Evolutionary conservation across 768 basidiomycete species (phyloP).

Genomic region (Lactarius sanguifluus): DNA sequence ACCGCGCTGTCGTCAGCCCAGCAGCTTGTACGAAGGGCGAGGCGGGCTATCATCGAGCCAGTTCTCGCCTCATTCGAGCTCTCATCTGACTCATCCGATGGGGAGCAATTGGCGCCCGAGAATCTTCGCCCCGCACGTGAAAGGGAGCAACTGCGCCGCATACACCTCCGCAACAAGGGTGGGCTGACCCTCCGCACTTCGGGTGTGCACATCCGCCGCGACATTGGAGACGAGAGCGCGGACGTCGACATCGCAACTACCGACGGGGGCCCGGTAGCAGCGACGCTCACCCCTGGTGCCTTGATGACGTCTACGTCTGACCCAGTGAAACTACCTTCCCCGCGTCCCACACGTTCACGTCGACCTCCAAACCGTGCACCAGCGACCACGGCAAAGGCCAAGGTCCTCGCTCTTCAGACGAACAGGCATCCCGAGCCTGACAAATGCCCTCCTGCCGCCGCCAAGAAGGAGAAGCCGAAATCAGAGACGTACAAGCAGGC

Average conservation of each 20-base stretch:
- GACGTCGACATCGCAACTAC: constrained; percentile 53
- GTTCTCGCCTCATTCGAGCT: constrained; percentile 38
- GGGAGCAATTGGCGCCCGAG: constrained; percentile 43
- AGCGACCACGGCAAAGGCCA: constrained; percentile 18
- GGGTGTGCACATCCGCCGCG: constrained; percentile 55
- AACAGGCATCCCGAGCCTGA: constrained; percentile 7
- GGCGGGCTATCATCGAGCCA: constrained; percentile 50
- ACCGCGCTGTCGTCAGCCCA: constrained; percentile 56
- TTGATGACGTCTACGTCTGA: constrained; percentile 5
- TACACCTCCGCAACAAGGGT: constrained; percentile 50
- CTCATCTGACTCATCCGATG: constrained; percentile 40
- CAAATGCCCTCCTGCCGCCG: constrained; percentile 1
- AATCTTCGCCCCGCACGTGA: constrained; percentile 46
- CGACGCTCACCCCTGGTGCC: not conserved
- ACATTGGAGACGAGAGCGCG: constrained; percentile 58
- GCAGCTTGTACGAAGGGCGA: constrained; percentile 53
- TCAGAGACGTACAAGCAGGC: constrained; percentile 82
- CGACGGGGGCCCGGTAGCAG: constrained; percentile 13
- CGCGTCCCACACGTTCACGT: constrained; percentile 14
- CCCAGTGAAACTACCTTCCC: not conserved
- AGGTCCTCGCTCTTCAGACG: constrained; percentile 5
- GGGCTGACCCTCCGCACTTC: constrained; percentile 31
- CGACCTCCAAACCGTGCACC: constrained; percentile 2
- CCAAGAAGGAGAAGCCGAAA: constrained; percentile 41
- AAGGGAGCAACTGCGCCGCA: constrained; percentile 52